Conservation (phyloP, 2,329 filamentous ascomycete species). For the Plectosphaerella sp. region DNA sequence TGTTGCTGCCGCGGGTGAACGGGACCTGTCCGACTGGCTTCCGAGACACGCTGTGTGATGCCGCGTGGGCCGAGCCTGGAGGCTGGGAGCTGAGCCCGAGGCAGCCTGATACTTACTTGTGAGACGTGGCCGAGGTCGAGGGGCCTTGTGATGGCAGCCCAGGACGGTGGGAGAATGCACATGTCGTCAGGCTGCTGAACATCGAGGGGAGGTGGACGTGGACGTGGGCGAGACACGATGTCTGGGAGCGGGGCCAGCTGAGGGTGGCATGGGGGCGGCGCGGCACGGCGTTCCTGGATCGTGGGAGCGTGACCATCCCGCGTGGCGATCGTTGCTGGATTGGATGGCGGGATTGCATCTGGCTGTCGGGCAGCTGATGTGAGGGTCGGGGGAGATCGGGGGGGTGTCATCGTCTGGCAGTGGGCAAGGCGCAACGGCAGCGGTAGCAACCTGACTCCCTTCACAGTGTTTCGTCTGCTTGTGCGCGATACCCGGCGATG, state of each 20-base stretch:
- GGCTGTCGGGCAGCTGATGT: not conserved
- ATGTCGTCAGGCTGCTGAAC: too few relatives aligned
- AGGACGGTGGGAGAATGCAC: too few relatives aligned
- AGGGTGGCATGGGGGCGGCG: not conserved
- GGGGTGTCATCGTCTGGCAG: not conserved
- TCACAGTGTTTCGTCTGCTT: not conserved
- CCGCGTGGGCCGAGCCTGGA: too few relatives aligned
- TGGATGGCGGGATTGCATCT: not conserved
- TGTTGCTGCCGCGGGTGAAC: too few relatives aligned
- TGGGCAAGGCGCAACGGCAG: not conserved
- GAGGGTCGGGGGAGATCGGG: not conserved
- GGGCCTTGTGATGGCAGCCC: too few relatives aligned
- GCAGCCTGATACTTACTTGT: too few relatives aligned
- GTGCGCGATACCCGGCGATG: too few relatives aligned
- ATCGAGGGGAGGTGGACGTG: too few relatives aligned
- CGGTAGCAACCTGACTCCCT: not conserved
- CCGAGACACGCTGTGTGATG: too few relatives aligned
- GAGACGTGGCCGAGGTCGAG: too few relatives aligned
- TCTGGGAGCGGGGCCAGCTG: not conserved
- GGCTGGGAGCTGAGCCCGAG: too few relatives aligned
- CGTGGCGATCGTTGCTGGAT: not conserved
- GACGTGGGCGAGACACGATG: not conserved
- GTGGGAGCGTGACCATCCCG: not conserved
- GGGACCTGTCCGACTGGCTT: too few relatives aligned
- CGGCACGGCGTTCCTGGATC: slow-evolving; percentile 1